A percentile compares a stretch with the other conserved stretches of the same genome.
phyloP scores from a whole-genome alignment of 2,329 filamentous ascomycete genomes.

The Exophiala aquamarina region DNA sequence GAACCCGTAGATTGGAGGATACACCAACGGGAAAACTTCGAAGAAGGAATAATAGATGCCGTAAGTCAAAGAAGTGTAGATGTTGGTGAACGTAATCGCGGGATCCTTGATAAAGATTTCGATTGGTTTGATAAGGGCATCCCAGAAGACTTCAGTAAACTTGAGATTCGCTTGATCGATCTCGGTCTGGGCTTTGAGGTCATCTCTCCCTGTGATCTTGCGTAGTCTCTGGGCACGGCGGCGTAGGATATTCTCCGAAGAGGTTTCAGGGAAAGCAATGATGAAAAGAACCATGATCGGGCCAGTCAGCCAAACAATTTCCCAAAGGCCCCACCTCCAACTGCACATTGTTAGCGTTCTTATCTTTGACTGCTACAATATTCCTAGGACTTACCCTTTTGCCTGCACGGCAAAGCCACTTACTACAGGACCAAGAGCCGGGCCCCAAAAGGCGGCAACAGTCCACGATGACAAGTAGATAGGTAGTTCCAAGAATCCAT shows the following conservation, averaged over 20 bases:
- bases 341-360: slow-evolving; percentile 45
- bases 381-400: slow-evolving; percentile 33
- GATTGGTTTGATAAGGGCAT: slow-evolving; percentile 61
- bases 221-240: slow-evolving; percentile 61
- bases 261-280: slow-evolving; percentile 65
- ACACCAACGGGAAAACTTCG: slow-evolving; percentile 65
- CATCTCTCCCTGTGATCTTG: slow-evolving; percentile 54
- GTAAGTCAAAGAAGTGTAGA: slow-evolving; percentile 62
- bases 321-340: slow-evolving; percentile 62
- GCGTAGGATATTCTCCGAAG: slow-evolving; percentile 58
- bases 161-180: slow-evolving; percentile 59
- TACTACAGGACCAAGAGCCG: slow-evolving; percentile 61
- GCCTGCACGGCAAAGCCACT: slow-evolving; percentile 59
- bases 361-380: neutral
- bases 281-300: slow-evolving; percentile 61
- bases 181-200: slow-evolving; percentile 62
- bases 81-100: slow-evolving; percentile 59
- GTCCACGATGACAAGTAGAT: slow-evolving; percentile 63
- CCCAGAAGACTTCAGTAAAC: slow-evolving; percentile 39
- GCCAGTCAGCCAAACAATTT: slow-evolving; percentile 61
- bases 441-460: slow-evolving; percentile 40
- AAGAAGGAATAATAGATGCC: slow-evolving; percentile 56
- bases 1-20: slow-evolving; percentile 58
- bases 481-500: slow-evolving; percentile 55
- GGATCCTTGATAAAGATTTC: slow-evolving; percentile 63